Evolutionary conservation across 371 early-diverging fungal genomes (phyloP), one percentile per base, ranked within the genome.

Genomic region (Rhizopus delemar): DNA sequence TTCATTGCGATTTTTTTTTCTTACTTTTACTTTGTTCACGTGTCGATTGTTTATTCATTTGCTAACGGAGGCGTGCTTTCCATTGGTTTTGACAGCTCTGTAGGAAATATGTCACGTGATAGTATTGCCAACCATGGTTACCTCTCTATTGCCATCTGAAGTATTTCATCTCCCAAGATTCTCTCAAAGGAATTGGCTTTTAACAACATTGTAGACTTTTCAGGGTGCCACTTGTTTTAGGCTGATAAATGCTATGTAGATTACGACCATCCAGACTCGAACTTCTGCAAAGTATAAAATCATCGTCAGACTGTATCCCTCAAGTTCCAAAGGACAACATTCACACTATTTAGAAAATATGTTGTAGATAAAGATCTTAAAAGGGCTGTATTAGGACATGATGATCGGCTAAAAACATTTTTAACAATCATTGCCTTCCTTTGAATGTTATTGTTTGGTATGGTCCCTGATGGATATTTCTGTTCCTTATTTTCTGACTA

Each of bases 381-480:
- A 50, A 78, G 77, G 8, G 91, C 90, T 4, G 90, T 89, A 8
- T 74, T 76, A 12, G 91, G 90, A 52, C 93, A 94, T 63, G 75
- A 84, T 56, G 63, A 81, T 3, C 77, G 83, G 48, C 62, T 96
- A 39, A 70, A 73, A 29, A 48, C 61, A 1, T 89, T 90, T 91
- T 93, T 73, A 60, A 69, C 38, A 65, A 72, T 50, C 75, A 81
- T 69, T 80, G 57, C 90, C 93, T 11, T 75, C 71, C 35, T 90
- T 99, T 73, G 99, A 99, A 61, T 97, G 43, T 84, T 96, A 41
- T 75, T 99, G 31, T 82, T 99, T 0, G 99, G 99, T 13, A 94
- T 99, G 74, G 99, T 99, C 1, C 98, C 99, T 5, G 99, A 99
- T 69, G 99, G 99, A 4, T 99, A 99, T 67, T 98, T 98, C 29